These are phyloP conservation scores for Ephemerocybe angulata DNA, from an alignment of 768 basidiomycete genomes.

Conservation along the genomic window DNA sequence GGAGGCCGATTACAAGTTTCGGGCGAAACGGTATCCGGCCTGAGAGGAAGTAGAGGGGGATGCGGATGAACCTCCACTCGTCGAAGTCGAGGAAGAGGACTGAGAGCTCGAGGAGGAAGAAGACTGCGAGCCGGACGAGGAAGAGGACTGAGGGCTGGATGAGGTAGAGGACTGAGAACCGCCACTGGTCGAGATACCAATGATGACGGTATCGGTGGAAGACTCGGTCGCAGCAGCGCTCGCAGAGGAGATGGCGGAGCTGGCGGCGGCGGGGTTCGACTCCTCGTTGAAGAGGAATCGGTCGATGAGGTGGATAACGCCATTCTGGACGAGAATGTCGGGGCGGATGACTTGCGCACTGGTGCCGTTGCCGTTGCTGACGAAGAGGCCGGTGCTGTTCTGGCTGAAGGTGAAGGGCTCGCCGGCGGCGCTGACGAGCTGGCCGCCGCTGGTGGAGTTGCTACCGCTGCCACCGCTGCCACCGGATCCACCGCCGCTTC, in stretches of 20 bases:
- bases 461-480: too few relatives aligned
- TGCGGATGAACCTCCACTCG: neutral
- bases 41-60: neutral
- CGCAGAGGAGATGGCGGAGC: constrained; percentile 30
- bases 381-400: constrained; percentile 56
- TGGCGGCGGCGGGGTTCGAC: constrained; percentile 40
- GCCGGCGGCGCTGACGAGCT: constrained; percentile 54
- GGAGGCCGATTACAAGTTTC: too few relatives aligned
- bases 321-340: constrained; percentile 61
- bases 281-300: constrained; percentile 48
- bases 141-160: neutral
- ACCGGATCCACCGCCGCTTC: constrained; percentile 18
- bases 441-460: too few relatives aligned
- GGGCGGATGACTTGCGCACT: constrained; percentile 45
- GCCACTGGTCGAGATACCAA: neutral
- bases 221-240: neutral
- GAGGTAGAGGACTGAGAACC: neutral
- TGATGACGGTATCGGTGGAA: neutral
- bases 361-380: constrained; percentile 35
- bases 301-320: constrained; percentile 64
- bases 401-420: constrained; percentile 44
- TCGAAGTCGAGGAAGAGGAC: too few relatives aligned
- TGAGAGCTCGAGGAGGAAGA: neutral
- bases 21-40: too few relatives aligned
- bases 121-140: neutral